Evolutionary conservation across 2,329 filamentous ascomycete genomes (phyloP).

Genomic region (Colletotrichum gloeosporioides): DNA sequence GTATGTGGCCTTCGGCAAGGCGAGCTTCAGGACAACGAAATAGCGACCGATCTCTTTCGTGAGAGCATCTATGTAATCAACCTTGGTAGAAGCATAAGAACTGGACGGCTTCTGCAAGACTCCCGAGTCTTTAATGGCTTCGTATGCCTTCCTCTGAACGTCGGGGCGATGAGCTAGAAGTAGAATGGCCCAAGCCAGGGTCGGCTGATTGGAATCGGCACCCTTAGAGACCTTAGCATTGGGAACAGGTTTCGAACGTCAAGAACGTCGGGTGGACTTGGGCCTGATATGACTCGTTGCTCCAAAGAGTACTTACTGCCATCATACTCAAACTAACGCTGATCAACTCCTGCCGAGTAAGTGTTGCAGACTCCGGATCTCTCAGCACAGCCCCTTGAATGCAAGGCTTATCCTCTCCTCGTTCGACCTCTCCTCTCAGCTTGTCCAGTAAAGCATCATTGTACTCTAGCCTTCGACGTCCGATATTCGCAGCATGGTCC

Average conservation of each 20-base stretch:
- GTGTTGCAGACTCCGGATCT: background rate
- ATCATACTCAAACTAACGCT: conserved; percentile 53
- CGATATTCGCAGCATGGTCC: background rate
- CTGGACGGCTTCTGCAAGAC: background rate
- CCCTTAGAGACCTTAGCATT: conserved; percentile 5
- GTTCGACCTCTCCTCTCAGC: background rate
- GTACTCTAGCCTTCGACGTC: background rate
- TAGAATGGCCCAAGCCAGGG: conserved; percentile 31
- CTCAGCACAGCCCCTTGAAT: conserved; percentile 3
- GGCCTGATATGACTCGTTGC: background rate
- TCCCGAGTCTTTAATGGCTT: conserved; percentile 37
- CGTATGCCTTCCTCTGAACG: conserved; percentile 30
- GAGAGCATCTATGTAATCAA: conserved; percentile 68
- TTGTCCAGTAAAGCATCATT: background rate
- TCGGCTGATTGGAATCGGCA: conserved; percentile 32
- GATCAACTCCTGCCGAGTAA: background rate
- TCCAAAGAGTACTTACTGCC: conserved; percentile 6
- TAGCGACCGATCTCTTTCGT: conserved; percentile 70
- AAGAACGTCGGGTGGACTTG: background rate
- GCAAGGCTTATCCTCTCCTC: background rate
- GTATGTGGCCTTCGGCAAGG: conserved; percentile 58
- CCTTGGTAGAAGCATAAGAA: conserved; percentile 49
- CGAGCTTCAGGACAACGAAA: conserved; percentile 70
- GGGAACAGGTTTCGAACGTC: background rate
- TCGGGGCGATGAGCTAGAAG: conserved; percentile 31